phyloP scores from a whole-genome alignment of 495 filamentous ascomycete genomes.

The Neurospora pannonica region DNA sequence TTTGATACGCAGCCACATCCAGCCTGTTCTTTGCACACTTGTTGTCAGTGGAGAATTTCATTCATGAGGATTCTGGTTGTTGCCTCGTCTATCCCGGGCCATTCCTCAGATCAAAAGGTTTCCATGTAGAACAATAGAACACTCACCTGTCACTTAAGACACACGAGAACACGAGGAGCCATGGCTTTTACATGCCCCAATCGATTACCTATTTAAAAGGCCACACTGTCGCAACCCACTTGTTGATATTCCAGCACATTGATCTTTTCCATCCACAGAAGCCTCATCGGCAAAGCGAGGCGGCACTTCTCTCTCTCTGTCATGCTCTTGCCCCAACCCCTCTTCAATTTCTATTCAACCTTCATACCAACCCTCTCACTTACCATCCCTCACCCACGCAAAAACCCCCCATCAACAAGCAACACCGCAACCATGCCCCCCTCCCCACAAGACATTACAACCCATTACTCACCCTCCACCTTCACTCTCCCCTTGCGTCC shows the following conservation, averaged over 20 bases:
- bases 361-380: too few species aligned
- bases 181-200: not conserved
- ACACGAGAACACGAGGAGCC: not conserved
- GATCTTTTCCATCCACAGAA: not conserved
- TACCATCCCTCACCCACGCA: not conserved
- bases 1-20: not conserved
- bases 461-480: not conserved
- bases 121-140: not conserved
- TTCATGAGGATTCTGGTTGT: not conserved
- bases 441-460: not conserved
- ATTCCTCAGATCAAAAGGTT: not conserved
- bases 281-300: not conserved
- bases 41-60: not conserved
- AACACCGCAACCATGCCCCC: not conserved
- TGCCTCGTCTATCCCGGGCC: not conserved
- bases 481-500: not conserved
- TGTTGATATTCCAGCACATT: not conserved
- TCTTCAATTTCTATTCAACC: not conserved
- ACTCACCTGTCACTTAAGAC: not conserved
- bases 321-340: not conserved
- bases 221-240: not conserved
- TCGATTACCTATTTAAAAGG: not conserved
- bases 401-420: not conserved
- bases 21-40: not conserved
- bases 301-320: not conserved